Evolutionary conservation across 768 basidiomycete species (phyloP).

Genomic region (Lactifluus subvellereus): DNA sequence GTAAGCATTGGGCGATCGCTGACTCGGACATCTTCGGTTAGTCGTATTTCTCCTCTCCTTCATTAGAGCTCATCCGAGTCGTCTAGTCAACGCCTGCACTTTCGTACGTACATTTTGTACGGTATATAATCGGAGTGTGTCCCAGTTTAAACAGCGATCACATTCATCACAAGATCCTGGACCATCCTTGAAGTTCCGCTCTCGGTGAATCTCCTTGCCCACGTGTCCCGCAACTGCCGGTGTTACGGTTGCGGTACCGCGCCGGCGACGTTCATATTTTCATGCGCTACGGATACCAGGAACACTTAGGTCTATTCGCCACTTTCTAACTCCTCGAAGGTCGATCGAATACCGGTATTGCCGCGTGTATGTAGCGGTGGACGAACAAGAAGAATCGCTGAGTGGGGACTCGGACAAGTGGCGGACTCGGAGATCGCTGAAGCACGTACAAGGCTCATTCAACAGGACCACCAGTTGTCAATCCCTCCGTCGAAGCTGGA

Average conservation of each 20-base stretch:
- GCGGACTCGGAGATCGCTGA: neutral
- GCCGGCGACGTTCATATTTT: neutral
- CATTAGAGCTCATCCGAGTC: too few relatives aligned
- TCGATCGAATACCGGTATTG: neutral
- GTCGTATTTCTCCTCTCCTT: too few relatives aligned
- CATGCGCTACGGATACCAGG: constrained; percentile 5
- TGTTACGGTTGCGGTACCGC: neutral
- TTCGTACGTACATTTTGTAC: neutral
- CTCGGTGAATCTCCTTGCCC: neutral
- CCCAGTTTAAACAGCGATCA: neutral
- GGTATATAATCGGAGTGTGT: neutral
- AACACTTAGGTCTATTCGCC: neutral
- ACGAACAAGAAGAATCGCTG: neutral
- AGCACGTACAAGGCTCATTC: neutral
- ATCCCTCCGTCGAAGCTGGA: too few relatives aligned
- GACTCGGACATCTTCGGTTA: too few relatives aligned
- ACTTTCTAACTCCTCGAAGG: neutral
- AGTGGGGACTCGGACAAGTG: neutral
- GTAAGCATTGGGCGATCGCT: too few relatives aligned
- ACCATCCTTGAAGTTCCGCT: neutral
- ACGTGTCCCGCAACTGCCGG: too few relatives aligned
- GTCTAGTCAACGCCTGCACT: neutral
- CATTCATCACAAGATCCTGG: neutral
- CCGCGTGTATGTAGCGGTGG: neutral
- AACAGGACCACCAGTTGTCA: neutral